These are phyloP conservation scores for Dryas drummondii DNA, from an alignment of 306 rosid genomes.

Conservation along the genomic window DNA sequence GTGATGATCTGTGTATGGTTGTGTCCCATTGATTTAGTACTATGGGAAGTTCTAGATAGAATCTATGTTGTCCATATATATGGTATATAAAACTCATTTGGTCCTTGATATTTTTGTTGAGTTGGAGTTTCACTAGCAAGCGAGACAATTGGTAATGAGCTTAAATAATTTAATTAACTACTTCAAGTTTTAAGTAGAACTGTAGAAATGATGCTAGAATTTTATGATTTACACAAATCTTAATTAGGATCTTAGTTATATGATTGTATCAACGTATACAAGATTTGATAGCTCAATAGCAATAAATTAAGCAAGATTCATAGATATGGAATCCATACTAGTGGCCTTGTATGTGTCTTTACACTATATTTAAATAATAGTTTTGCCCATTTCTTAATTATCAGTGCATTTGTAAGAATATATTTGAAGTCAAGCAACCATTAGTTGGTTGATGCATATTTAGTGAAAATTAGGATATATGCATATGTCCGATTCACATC, in stretches of 20 bases:
- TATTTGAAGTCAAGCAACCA: neutral
- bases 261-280: slow-evolving; percentile 18
- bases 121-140: slow-evolving; percentile 48
- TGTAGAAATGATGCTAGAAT: slow-evolving; percentile 10
- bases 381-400: neutral
- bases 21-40: neutral
- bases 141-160: slow-evolving; percentile 22
- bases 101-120: slow-evolving; percentile 29
- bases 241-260: slow-evolving; percentile 21
- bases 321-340: slow-evolving; percentile 15
- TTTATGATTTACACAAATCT: slow-evolving; percentile 20
- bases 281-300: slow-evolving; percentile 32
- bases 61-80: neutral
- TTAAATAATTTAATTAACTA: neutral
- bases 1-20: slow-evolving; percentile 4
- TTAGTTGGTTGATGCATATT: neutral
- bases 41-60: neutral
- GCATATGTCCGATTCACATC: no score
- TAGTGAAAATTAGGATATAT: no score
- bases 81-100: slow-evolving; percentile 3
- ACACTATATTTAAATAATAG: neutral
- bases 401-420: neutral
- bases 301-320: slow-evolving; percentile 12
- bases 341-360: neutral
- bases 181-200: slow-evolving; percentile 18